Conservation (phyloP, 352 stramenopile species). For the Bremia lactucae region DNA sequence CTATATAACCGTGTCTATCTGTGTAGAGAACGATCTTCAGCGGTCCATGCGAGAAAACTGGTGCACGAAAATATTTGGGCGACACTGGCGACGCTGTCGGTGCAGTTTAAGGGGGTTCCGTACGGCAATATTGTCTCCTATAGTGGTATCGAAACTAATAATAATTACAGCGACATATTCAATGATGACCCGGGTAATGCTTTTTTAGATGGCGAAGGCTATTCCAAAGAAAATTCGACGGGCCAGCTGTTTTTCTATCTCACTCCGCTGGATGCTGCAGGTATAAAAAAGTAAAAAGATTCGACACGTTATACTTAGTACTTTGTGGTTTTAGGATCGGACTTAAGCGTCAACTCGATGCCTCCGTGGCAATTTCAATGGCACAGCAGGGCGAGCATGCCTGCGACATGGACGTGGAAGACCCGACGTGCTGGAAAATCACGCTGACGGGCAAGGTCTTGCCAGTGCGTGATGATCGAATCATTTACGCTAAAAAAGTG, state of each 20-base stretch:
- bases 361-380: conserved; percentile 51
- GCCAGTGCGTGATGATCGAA: conserved; percentile 30
- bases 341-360: conserved; percentile 46
- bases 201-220: conserved; percentile 43
- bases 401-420: conserved; percentile 60
- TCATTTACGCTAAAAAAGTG: conserved; percentile 35
- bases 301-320: background rate
- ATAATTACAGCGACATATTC: too few species aligned
- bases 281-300: conserved; percentile 4
- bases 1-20: conserved; percentile 1
- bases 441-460: conserved; percentile 42
- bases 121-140: conserved; percentile 55
- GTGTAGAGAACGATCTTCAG: conserved; percentile 15
- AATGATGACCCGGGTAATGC: background rate
- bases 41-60: conserved; percentile 42
- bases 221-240: conserved; percentile 33
- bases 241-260: conserved; percentile 68
- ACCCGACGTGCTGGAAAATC: conserved; percentile 68
- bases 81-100: conserved; percentile 51
- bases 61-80: conserved; percentile 59
- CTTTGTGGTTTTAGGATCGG: conserved; percentile 18
- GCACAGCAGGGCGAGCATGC: conserved; percentile 32
- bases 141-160: conserved; percentile 57
- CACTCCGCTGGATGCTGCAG: conserved; percentile 37
- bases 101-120: conserved; percentile 40